Conservation (phyloP, 495 filamentous ascomycete genomes). For the Hypoxylon fuscum region DNA sequence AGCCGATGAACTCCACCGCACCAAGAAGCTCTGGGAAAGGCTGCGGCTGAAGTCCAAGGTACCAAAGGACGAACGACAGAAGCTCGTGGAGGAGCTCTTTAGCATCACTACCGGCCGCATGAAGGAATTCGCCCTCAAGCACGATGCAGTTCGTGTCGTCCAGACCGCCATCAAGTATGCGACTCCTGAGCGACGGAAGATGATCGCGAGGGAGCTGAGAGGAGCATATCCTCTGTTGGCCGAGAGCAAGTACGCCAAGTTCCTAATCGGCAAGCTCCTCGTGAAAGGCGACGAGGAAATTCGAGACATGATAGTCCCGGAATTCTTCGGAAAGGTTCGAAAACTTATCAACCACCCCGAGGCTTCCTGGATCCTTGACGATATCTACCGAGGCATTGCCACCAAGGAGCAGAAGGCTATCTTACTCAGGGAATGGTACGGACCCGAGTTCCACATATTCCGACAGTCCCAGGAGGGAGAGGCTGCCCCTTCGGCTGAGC, state of each 20-base stretch:
- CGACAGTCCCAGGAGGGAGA: conserved; percentile 62
- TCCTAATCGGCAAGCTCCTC: conserved; percentile 92
- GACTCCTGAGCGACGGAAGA: conserved; percentile 79
- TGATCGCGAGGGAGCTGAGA: conserved; percentile 87
- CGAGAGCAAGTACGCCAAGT: conserved; percentile 96
- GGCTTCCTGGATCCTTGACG: conserved; percentile 95
- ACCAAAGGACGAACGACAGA: conserved; percentile 81
- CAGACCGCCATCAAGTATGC: conserved; percentile 98
- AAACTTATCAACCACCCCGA: conserved; percentile 95
- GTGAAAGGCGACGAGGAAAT: conserved; percentile 87
- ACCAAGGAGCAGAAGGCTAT: conserved; percentile 82
- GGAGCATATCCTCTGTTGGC: conserved; percentile 85
- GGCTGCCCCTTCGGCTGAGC: conserved; percentile 55
- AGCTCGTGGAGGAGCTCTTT: conserved; percentile 87
- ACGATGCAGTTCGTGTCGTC: conserved; percentile 92
- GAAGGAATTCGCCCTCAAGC: conserved; percentile 97
- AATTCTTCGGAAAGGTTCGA: conserved; percentile 92
- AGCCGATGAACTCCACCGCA: conserved; percentile 84
- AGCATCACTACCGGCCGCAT: conserved; percentile 87
- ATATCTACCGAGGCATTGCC: conserved; percentile 88
- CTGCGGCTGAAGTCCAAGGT: conserved; percentile 92
- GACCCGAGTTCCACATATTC: conserved; percentile 90
- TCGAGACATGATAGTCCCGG: conserved; percentile 84
- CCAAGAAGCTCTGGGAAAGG: conserved; percentile 97
- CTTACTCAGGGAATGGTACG: conserved; percentile 95